phyloP scores from a whole-genome alignment of 108 stramenopile species.

The Fragilaria crotonensis region DNA sequence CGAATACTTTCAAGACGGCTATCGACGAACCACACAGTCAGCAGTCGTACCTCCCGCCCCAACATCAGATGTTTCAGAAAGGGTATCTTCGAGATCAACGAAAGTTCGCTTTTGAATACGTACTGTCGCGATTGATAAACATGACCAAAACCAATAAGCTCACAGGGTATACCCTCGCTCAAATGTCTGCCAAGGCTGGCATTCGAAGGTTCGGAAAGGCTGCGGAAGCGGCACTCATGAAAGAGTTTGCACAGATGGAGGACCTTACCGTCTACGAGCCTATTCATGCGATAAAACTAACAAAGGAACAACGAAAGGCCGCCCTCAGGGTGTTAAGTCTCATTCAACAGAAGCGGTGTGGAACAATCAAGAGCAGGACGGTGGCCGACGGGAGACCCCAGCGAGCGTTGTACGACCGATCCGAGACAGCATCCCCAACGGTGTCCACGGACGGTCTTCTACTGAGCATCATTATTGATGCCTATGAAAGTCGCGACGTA shows the following conservation, averaged over 20 bases:
- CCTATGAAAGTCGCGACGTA: slow-evolving; percentile 21
- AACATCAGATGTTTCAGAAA: no score
- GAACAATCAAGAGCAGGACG: slow-evolving; percentile 11
- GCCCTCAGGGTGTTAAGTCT: slow-evolving; percentile 14
- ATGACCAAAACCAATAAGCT: no score
- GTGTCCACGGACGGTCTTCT: slow-evolving; percentile 21
- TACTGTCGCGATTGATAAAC: no score
- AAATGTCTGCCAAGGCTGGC: slow-evolving; percentile 9
- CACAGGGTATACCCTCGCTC: neutral
- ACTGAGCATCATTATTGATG: slow-evolving; percentile 24
- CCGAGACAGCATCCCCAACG: slow-evolving; percentile 30
- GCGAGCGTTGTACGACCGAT: slow-evolving; percentile 14
- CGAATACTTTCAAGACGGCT: no score
- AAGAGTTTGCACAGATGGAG: slow-evolving; percentile 40
- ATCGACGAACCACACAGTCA: no score
- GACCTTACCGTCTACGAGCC: slow-evolving; percentile 18
- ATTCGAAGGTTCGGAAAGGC: slow-evolving; percentile 24
- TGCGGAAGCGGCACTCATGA: slow-evolving; percentile 16
- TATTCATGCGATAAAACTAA: slow-evolving; percentile 8
- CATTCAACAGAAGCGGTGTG: neutral
- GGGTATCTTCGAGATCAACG: no score
- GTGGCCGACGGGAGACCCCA: slow-evolving; percentile 34
- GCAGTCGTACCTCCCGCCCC: no score
- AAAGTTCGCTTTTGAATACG: no score
- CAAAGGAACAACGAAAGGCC: slow-evolving; percentile 10